phyloP scores from a whole-genome alignment of 345 rosid genomes.

The Salix brachista region DNA sequence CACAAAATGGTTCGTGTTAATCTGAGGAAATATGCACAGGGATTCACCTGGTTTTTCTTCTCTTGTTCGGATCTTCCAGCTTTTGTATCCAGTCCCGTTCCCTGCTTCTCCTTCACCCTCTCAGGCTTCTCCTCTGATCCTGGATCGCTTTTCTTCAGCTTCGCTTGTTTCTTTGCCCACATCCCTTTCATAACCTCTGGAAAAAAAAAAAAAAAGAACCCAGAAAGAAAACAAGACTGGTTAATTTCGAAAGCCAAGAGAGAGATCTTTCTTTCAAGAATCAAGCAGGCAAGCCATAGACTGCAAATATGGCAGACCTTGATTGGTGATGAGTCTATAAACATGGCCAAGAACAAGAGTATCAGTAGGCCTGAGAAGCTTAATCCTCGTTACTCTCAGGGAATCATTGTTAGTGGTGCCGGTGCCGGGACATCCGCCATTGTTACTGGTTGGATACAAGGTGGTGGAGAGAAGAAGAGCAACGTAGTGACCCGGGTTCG shows the following conservation, averaged over 20 bases:
- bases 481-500: conserved; percentile 87
- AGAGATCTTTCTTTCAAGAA: background rate
- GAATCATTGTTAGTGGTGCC: conserved; percentile 17
- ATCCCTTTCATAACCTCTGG: conserved; percentile 83
- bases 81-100: conserved; percentile 16
- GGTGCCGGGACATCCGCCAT: conserved; percentile 1
- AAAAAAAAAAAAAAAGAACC: background rate
- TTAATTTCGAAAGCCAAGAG: background rate
- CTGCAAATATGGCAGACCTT: conserved; percentile 38
- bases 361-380: conserved; percentile 88
- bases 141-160: conserved; percentile 39
- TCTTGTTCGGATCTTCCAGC: conserved; percentile 39
- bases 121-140: conserved; percentile 25
- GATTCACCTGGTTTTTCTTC: conserved; percentile 41
- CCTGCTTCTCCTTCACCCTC: conserved; percentile 14
- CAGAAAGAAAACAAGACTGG: background rate
- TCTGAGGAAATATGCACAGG: background rate
- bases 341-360: conserved; percentile 72
- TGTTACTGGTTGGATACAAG: conserved; percentile 33
- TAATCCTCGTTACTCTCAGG: conserved; percentile 73
- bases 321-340: conserved; percentile 72
- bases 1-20: background rate
- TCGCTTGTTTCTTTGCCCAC: conserved; percentile 64
- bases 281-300: background rate
- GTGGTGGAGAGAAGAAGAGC: conserved; percentile 85